Conservation (phyloP, 495 filamentous ascomycete genomes). For the Penicillium riverlandense region DNA sequence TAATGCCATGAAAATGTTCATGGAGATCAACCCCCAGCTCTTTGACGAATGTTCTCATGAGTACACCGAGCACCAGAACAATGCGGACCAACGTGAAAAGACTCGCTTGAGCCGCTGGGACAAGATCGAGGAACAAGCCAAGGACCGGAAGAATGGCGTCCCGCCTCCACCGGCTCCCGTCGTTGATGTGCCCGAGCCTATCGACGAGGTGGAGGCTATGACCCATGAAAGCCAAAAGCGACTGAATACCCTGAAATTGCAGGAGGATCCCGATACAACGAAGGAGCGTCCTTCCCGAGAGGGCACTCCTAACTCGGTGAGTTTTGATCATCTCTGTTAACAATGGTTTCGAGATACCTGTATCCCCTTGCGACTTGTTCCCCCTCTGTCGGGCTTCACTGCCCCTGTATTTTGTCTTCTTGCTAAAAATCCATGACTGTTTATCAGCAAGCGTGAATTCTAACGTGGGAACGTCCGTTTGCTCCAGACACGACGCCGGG, state of each 20-base stretch:
- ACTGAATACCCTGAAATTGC: conserved; percentile 75
- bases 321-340: conserved; percentile 23
- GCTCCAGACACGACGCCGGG: conserved; percentile 45
- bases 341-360: conserved; percentile 12
- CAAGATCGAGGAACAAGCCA: conserved; percentile 70
- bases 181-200: conserved; percentile 46
- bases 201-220: conserved; percentile 65
- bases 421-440: conserved; percentile 36
- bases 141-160: conserved; percentile 51
- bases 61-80: conserved; percentile 95
- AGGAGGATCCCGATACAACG: conserved; percentile 53
- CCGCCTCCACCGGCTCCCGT: conserved; percentile 26
- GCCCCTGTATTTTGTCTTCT: conserved; percentile 23
- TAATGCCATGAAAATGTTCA: conserved; percentile 99
- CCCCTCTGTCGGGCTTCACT: conserved; percentile 4
- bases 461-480: conserved; percentile 44
- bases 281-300: conserved; percentile 42
- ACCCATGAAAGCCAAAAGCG: conserved; percentile 79
- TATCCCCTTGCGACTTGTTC: conserved; percentile 8
- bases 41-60: conserved; percentile 98
- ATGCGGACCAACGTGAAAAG: conserved; percentile 68
- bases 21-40: conserved; percentile 98
- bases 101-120: conserved; percentile 81
- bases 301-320: conserved; percentile 36
- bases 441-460: conserved; percentile 41